phyloP scores from a whole-genome alignment of 148 eudicot species.

The Rheum nobile region DNA sequence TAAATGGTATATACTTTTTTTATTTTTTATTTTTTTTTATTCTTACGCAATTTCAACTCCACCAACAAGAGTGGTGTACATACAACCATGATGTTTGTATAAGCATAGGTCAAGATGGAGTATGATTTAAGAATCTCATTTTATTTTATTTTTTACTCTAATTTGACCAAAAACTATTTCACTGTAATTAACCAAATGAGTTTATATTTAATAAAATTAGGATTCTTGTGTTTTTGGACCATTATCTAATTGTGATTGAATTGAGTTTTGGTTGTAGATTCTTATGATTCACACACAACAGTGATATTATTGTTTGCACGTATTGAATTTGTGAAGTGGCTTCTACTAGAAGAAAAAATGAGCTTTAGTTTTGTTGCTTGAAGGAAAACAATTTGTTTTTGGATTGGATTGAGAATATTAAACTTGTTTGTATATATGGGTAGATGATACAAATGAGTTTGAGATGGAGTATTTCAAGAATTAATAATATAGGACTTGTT shows the following conservation, averaged over 20 bases:
- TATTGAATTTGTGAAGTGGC: background rate
- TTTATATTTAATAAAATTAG: too few species aligned
- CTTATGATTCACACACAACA: background rate
- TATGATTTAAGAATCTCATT: too few species aligned
- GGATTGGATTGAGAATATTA: background rate
- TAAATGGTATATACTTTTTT: background rate
- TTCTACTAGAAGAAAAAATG: background rate
- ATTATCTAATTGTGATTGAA: background rate
- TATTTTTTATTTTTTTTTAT: background rate
- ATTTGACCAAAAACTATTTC: too few species aligned
- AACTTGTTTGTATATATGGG: background rate
- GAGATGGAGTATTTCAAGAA: background rate
- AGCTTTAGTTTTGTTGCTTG: background rate
- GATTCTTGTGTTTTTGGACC: background rate
- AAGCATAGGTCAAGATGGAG: background rate
- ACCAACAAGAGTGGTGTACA: too few species aligned
- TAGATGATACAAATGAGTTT: background rate
- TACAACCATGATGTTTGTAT: background rate
- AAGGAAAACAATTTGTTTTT: background rate
- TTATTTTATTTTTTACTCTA: too few species aligned
- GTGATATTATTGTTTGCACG: background rate
- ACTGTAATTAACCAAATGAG: too few species aligned
- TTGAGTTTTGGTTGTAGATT: background rate
- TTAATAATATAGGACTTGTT: too few species aligned
- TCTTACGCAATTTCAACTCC: background rate